Evolutionary conservation across 805 yeast species (phyloP).

Genomic region (Cyberlindnera subsufficiens): DNA sequence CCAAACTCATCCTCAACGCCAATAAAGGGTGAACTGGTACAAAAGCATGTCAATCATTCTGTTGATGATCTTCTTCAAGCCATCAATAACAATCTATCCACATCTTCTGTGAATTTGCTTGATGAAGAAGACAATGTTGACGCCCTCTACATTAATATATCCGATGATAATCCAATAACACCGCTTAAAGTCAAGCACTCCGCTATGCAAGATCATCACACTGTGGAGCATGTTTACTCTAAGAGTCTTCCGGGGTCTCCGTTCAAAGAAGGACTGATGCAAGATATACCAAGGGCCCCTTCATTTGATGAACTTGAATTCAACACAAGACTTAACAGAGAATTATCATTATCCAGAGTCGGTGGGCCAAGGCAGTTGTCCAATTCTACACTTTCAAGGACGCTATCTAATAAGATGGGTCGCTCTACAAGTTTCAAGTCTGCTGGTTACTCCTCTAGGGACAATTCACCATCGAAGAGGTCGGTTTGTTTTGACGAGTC

Average conservation of each 20-base stretch:
- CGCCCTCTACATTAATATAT: constrained; percentile 11
- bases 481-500: constrained; percentile 33
- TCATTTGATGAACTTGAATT: constrained; percentile 29
- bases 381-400: constrained; percentile 16
- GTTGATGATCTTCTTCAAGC: constrained; percentile 33
- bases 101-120: constrained; percentile 9
- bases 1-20: constrained; percentile 19
- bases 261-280: constrained; percentile 13
- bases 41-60: constrained; percentile 21
- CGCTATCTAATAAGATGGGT: constrained; percentile 14
- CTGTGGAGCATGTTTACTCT: not conserved
- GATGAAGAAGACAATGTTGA: constrained; percentile 3
- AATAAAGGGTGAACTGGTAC: constrained; percentile 5
- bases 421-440: constrained; percentile 13
- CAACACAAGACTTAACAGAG: constrained; percentile 25
- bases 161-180: constrained; percentile 20
- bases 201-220: not conserved
- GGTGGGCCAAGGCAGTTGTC: constrained; percentile 26
- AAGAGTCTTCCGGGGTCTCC: constrained; percentile 1
- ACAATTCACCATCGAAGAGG: constrained; percentile 29
- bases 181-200: constrained; percentile 21
- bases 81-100: constrained; percentile 22
- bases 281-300: constrained; percentile 21
- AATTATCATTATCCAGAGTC: constrained; percentile 21
- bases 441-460: constrained; percentile 12